Conservation (phyloP, 805 yeast species). For the Helenozyma baotianmanensis region DNA sequence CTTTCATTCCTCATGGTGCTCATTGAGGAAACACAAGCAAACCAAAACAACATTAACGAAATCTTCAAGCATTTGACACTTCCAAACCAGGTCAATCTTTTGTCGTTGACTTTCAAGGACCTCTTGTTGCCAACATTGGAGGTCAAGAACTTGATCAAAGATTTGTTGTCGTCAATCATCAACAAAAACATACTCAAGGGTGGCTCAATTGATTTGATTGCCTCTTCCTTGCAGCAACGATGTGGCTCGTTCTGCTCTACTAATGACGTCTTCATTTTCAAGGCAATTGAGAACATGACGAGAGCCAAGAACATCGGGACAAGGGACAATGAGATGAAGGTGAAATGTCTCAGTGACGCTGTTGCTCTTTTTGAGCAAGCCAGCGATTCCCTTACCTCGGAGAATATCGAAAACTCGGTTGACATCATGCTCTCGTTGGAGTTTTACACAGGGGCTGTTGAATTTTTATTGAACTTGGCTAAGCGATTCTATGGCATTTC, state of each 20-base stretch:
- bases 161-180: conserved; percentile 81
- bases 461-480: conserved; percentile 74
- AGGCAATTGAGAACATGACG: conserved; percentile 88
- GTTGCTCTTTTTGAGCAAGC: conserved; percentile 74
- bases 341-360: conserved; percentile 66
- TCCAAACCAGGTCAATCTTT: conserved; percentile 64
- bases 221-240: conserved; percentile 80
- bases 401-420: conserved; percentile 76
- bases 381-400: conserved; percentile 70
- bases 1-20: conserved; percentile 80
- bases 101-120: conserved; percentile 65
- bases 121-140: conserved; percentile 68
- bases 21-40: conserved; percentile 59
- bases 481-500: conserved; percentile 43
- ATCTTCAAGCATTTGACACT: conserved; percentile 64
- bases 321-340: conserved; percentile 64
- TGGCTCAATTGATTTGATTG: conserved; percentile 87
- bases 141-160: conserved; percentile 68
- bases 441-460: conserved; percentile 80
- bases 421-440: conserved; percentile 72
- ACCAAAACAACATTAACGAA: conserved; percentile 48
- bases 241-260: conserved; percentile 95
- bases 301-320: conserved; percentile 74
- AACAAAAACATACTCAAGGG: conserved; percentile 86
- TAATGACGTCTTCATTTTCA: conserved; percentile 87